Conservation (phyloP, 331 rosid species). For the Prunus yedoensis region DNA sequence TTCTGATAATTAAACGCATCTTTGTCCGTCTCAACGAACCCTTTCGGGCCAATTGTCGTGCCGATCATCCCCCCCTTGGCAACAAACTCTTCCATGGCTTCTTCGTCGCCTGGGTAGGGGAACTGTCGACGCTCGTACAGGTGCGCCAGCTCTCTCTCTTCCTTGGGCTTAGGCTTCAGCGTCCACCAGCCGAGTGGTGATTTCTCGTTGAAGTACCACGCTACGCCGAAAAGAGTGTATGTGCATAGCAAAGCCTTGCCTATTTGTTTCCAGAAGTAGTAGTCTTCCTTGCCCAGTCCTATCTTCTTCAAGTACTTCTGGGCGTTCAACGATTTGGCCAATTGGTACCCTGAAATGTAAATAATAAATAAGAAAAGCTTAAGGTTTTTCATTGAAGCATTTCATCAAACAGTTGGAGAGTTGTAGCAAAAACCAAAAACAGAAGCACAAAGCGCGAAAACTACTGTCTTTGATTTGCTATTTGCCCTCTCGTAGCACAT, state of each 20-base stretch:
- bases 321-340: constrained; percentile 44
- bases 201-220: constrained; percentile 67
- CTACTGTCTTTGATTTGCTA: background rate
- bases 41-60: constrained; percentile 66
- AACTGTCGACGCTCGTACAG: constrained; percentile 70
- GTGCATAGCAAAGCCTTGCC: constrained; percentile 65
- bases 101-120: constrained; percentile 85
- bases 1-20: constrained; percentile 63
- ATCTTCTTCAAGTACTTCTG: constrained; percentile 56
- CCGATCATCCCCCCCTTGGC: constrained; percentile 84
- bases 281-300: constrained; percentile 68
- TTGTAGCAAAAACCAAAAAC: no score
- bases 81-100: constrained; percentile 71
- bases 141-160: constrained; percentile 77
- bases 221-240: constrained; percentile 62
- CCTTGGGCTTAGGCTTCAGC: constrained; percentile 64
- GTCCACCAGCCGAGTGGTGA: constrained; percentile 84
- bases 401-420: constrained; percentile 23
- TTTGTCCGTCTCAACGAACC: constrained; percentile 51
- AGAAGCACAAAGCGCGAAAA: fast-evolving
- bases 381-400: constrained; percentile 12
- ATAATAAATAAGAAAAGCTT: background rate
- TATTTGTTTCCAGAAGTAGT: constrained; percentile 61
- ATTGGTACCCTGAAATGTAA: constrained; percentile 49
- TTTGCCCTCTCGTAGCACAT: no score